Evolutionary conservation across 176 grass and related monocot genomes (phyloP).

Genomic region (Paspalum notatum): DNA sequence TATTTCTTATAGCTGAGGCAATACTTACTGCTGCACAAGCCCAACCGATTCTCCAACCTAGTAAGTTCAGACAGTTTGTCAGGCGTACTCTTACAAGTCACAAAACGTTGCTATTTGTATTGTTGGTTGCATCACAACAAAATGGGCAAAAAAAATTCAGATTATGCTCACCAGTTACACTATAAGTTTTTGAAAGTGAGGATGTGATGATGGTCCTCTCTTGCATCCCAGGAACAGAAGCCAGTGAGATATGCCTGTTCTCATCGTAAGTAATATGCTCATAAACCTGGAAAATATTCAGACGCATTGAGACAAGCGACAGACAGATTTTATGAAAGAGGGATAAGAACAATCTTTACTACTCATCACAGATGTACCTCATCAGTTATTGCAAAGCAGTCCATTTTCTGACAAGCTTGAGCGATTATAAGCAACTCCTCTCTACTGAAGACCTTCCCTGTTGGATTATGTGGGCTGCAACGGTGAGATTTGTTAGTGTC

Average conservation of each 20-base stretch:
- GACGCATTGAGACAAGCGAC: background rate
- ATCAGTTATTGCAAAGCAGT: constrained; percentile 82
- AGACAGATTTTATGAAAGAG: constrained; percentile 6
- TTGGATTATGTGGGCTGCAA: constrained; percentile 91
- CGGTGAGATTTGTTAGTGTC: constrained; percentile 30
- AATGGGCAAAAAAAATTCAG: background rate
- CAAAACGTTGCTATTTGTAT: background rate
- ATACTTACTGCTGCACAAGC: constrained; percentile 72
- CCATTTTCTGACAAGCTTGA: constrained; percentile 65
- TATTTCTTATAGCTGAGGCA: constrained; percentile 83
- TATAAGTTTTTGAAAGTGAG: constrained; percentile 61
- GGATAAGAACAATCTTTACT: background rate
- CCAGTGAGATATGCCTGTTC: constrained; percentile 64
- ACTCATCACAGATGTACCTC: constrained; percentile 55
- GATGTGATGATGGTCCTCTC: constrained; percentile 62
- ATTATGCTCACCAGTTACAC: constrained; percentile 73
- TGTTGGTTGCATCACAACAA: background rate
- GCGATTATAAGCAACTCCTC: constrained; percentile 68
- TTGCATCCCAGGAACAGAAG: constrained; percentile 65
- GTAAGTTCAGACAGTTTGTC: background rate
- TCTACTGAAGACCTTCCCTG: constrained; percentile 83
- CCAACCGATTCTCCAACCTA: constrained; percentile 98
- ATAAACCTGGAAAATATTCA: constrained; percentile 70
- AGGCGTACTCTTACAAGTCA: background rate
- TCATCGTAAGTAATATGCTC: constrained; percentile 60